Evolutionary conservation across 2,329 filamentous ascomycete genomes (phyloP).

Genomic region (Epichloe festucae): DNA sequence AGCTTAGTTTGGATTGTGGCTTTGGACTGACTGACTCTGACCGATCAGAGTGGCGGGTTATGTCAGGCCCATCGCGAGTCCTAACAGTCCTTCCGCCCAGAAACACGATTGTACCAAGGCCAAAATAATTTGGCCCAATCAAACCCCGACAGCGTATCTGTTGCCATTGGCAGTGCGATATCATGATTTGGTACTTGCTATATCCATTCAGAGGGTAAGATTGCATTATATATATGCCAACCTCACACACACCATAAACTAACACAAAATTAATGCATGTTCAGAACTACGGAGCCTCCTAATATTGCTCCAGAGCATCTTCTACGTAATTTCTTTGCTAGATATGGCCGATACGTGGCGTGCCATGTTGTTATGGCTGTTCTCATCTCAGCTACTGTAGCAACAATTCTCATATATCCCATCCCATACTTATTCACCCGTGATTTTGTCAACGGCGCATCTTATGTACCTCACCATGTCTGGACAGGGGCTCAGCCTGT

Average conservation of each 20-base stretch:
- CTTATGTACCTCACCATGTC: slow-evolving; percentile 63
- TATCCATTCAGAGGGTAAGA: slow-evolving; percentile 8
- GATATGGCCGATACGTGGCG: slow-evolving; percentile 57
- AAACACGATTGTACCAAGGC: neutral
- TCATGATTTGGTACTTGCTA: slow-evolving; percentile 6
- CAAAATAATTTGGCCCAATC: neutral
- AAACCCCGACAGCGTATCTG: neutral
- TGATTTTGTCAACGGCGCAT: slow-evolving; percentile 57
- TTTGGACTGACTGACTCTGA: too few relatives aligned
- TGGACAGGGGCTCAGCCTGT: slow-evolving; percentile 65
- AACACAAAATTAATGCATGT: neutral
- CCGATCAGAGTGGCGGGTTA: too few relatives aligned
- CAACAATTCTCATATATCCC: slow-evolving; percentile 58
- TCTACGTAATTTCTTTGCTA: slow-evolving; percentile 49
- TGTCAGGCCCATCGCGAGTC: too few relatives aligned
- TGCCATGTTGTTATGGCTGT: slow-evolving; percentile 64
- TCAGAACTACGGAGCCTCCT: slow-evolving; percentile 62
- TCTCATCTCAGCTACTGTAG: slow-evolving; percentile 58
- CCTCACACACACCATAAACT: neutral
- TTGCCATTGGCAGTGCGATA: neutral
- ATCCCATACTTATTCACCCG: slow-evolving; percentile 63
- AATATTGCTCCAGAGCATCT: slow-evolving; percentile 51
- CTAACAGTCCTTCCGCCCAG: too few relatives aligned
- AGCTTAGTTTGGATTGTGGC: too few relatives aligned
- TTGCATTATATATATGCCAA: neutral